Conservation (phyloP, 139 green algal genomes). For the Volvox reticuliferus region DNA sequence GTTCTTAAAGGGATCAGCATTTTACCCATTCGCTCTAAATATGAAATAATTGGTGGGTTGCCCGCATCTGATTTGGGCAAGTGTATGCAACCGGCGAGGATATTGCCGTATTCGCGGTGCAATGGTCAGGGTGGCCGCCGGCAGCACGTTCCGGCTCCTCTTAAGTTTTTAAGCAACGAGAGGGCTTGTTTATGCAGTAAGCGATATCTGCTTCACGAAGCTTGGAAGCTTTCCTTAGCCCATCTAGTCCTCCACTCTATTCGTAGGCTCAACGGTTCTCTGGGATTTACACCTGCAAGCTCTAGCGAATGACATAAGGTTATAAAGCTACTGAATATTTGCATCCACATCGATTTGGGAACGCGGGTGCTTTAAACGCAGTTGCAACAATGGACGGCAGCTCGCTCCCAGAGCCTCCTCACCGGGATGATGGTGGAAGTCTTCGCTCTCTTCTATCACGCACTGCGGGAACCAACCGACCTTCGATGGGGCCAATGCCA, state of each 20-base stretch:
- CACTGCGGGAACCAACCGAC: not conserved
- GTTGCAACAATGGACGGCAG: conserved; percentile 34
- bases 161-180: not conserved
- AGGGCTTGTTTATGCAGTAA: not conserved
- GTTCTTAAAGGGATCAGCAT: too few species aligned
- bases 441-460: not conserved
- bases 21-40: too few species aligned
- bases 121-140: not conserved
- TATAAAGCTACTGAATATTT: not conserved
- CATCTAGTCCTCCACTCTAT: not conserved
- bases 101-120: not conserved
- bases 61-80: not conserved
- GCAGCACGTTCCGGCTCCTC: not conserved
- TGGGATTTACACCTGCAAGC: not conserved
- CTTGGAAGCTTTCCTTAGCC: not conserved
- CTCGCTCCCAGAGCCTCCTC: conserved; percentile 11
- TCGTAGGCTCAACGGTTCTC: not conserved
- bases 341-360: not conserved
- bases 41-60: too few species aligned
- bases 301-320: not conserved
- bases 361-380: conserved; percentile 6
- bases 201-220: not conserved
- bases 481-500: not conserved
- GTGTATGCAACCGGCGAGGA: not conserved
- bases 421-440: not conserved